Percentiles rank a stretch among this genome's conserved stretches.
Conservation (phyloP, 768 basidiomycete species). For the Melanogaster broomeanus region DNA sequence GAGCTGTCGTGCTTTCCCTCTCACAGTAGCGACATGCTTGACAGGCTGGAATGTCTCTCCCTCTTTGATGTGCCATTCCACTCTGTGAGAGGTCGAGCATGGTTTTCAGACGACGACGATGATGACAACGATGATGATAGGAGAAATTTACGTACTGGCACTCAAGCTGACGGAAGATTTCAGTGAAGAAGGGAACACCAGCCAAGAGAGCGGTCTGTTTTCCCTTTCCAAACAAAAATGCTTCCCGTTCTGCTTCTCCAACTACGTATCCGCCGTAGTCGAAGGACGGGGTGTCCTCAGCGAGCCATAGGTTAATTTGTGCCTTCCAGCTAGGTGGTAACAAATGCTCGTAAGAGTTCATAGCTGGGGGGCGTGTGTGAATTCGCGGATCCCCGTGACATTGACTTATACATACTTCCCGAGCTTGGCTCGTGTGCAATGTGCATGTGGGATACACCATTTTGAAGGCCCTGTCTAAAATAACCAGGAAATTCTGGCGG, state of each 20-base stretch:
- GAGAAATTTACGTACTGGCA: constrained; percentile 72
- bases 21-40: constrained; percentile 87
- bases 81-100: constrained; percentile 45
- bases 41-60: constrained; percentile 80
- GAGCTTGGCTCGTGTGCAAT: too few species aligned
- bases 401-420: too few species aligned
- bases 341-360: constrained; percentile 56
- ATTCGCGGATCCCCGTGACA: too few species aligned
- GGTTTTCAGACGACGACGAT: too few species aligned
- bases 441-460: too few species aligned
- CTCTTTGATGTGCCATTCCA: constrained; percentile 92
- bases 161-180: constrained; percentile 85
- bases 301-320: constrained; percentile 79
- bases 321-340: constrained; percentile 92
- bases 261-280: constrained; percentile 98
- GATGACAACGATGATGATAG: too few species aligned
- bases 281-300: constrained; percentile 93
- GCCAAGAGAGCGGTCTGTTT: constrained; percentile 78
- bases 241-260: constrained; percentile 84
- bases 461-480: too few species aligned
- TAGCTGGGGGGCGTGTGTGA: neutral
- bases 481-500: too few species aligned
- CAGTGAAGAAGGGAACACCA: constrained; percentile 93
- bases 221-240: constrained; percentile 90
- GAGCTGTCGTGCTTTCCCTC: constrained; percentile 83